Conservation (phyloP, 805 yeast species). For the Scheffersomyces amazonensis region DNA sequence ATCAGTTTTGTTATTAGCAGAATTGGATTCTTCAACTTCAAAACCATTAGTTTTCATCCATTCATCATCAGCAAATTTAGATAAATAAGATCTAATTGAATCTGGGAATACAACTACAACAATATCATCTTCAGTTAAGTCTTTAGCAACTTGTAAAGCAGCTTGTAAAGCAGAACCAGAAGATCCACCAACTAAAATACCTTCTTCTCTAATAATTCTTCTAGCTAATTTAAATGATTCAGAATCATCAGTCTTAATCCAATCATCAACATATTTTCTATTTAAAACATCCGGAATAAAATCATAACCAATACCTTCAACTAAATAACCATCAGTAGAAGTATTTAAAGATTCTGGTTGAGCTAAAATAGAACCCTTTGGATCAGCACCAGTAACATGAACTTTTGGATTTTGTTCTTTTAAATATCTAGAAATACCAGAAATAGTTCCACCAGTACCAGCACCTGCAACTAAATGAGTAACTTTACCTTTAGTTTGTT, state of each 20-base stretch:
- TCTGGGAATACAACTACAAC: constrained; percentile 85
- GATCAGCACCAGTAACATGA: constrained; percentile 77
- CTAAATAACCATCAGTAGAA: constrained; percentile 60
- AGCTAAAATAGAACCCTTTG: constrained; percentile 82
- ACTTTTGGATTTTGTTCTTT: constrained; percentile 67
- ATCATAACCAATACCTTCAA: constrained; percentile 91
- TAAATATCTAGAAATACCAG: constrained; percentile 83
- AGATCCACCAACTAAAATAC: constrained; percentile 86
- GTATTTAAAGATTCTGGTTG: constrained; percentile 69
- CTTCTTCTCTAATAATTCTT: constrained; percentile 79
- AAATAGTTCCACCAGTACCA: constrained; percentile 94
- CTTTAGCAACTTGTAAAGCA: constrained; percentile 64
- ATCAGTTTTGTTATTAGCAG: constrained; percentile 40
- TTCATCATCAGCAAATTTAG: constrained; percentile 87
- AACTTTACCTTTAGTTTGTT: constrained; percentile 69
- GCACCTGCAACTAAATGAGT: constrained; percentile 86
- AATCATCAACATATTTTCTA: constrained; percentile 62
- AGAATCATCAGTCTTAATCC: constrained; percentile 85
- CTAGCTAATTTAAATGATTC: constrained; percentile 79
- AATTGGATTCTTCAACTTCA: constrained; percentile 48
- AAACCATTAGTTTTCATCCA: constrained; percentile 83
- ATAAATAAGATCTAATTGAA: constrained; percentile 79
- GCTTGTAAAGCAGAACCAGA: constrained; percentile 84
- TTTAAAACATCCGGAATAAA: constrained; percentile 79
- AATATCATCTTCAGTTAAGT: constrained; percentile 67